These are phyloP conservation scores for Boletus rufocinnamomeus DNA, from an alignment of 768 basidiomycete genomes.

Conservation along the genomic window DNA sequence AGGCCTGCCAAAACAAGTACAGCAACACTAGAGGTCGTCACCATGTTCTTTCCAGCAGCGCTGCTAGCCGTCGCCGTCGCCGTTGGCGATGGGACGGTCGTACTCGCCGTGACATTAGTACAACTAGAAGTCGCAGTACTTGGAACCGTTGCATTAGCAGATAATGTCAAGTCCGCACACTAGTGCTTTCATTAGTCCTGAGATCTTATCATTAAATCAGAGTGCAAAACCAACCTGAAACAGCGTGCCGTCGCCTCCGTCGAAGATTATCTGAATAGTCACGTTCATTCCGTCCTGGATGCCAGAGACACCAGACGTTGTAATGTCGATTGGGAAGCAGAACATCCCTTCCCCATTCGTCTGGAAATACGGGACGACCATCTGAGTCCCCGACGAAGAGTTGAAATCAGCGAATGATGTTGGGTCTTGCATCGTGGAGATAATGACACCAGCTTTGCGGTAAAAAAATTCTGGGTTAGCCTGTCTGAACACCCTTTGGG, in stretches of 20 bases:
- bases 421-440: constrained; percentile 59
- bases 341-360: constrained; percentile 56
- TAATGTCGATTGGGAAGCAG: constrained; percentile 70
- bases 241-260: constrained; percentile 71
- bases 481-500: constrained; percentile 1
- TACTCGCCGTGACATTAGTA: constrained; percentile 34
- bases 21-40: constrained; percentile 9
- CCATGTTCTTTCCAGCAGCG: constrained; percentile 19
- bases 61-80: constrained; percentile 20
- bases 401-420: constrained; percentile 67
- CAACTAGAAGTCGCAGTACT: constrained; percentile 40
- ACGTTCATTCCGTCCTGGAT: constrained; percentile 67
- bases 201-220: not conserved
- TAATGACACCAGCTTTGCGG: constrained; percentile 49
- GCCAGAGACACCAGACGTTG: constrained; percentile 46
- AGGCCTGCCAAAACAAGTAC: constrained; percentile 15
- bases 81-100: constrained; percentile 15
- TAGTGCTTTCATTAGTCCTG: constrained; percentile 29
- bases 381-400: constrained; percentile 36
- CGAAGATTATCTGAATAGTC: constrained; percentile 67
- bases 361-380: constrained; percentile 50
- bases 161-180: constrained; percentile 81
- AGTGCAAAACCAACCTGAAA: constrained; percentile 53
- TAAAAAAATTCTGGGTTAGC: constrained; percentile 8
- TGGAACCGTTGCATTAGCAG: constrained; percentile 51